These are phyloP conservation scores for Dendrobium chrysotoxum DNA, from an alignment of 106 monocot genomes.

Conservation along the genomic window DNA sequence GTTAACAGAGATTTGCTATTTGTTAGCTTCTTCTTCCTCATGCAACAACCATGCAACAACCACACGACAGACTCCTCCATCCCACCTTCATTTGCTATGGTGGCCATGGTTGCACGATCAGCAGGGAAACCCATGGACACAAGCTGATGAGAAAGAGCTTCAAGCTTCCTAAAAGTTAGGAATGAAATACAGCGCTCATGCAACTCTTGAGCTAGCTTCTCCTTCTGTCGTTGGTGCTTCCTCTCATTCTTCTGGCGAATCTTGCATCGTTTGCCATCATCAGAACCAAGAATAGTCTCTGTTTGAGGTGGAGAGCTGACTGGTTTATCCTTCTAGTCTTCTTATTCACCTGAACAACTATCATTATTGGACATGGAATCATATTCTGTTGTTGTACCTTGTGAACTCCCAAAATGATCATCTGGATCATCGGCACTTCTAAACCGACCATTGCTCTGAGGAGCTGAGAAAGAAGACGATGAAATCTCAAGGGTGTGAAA, in stretches of 20 bases:
- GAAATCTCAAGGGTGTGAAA: constrained; percentile 43
- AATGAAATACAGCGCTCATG: constrained; percentile 60
- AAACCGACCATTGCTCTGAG: constrained; percentile 26
- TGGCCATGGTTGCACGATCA: constrained; percentile 72
- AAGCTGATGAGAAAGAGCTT: constrained; percentile 59
- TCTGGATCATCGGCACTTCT: constrained; percentile 30
- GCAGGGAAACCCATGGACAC: constrained; percentile 76
- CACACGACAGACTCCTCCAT: constrained; percentile 75
- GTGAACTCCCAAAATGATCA: constrained; percentile 34
- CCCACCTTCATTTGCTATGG: constrained; percentile 69
- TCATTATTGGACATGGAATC: constrained; percentile 75
- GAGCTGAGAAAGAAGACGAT: neutral
- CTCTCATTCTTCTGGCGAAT: constrained; percentile 88
- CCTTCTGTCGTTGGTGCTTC: constrained; percentile 88
- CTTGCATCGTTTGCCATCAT: constrained; percentile 88
- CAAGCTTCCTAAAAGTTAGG: constrained; percentile 79
- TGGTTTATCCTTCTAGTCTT: constrained; percentile 61
- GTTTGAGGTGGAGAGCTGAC: constrained; percentile 9
- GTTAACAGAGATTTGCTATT: constrained; percentile 24
- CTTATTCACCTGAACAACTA: constrained; percentile 76
- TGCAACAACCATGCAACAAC: constrained; percentile 66
- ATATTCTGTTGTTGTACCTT: constrained; percentile 35
- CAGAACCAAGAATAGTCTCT: constrained; percentile 56
- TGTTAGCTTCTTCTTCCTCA: constrained; percentile 32
- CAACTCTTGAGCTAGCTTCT: constrained; percentile 73